Base-by-base conservation (phyloP, 2,329 filamentous ascomycete species). In the Penicillium sp. region DNA sequence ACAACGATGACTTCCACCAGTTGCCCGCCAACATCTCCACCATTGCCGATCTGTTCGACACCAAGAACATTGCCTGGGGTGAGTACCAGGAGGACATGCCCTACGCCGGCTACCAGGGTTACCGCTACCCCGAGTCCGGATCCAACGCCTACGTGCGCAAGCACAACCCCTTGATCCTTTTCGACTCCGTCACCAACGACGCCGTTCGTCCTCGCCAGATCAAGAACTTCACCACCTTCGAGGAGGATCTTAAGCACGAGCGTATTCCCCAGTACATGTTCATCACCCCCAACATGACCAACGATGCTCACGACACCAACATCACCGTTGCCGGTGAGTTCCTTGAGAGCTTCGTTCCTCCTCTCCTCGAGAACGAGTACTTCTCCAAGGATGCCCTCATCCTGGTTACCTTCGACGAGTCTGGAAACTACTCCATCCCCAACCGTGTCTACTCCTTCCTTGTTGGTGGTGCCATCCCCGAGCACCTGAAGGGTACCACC, bases 101-200 rank as follows among this genome's bases (percentile, higher is more conserved):
- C 7, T 91, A 87, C 74, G 81, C 85, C 4, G 90, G 90, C 11
- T 93, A 85, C 72, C 82, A 90, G 72, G 90, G 89, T 44, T 73
- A 74, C 22, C 78, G 76, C 1, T 90, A 80, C 71, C 79, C 84
- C 55, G 91, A 84, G 64, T 90, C 82, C 3, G 82, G 84, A 29
- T 81, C 82, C 49, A 90, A 92, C 67, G 85, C 88, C 76, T 95
- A 95, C 70, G 90, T 93, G 8, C 87, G 91, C 69, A 93, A 95
- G 77, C 90, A 95, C 78, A 91, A 93, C 59, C 74, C 74, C 79
- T 84, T 48, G 75, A 77, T 93, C 55, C 78, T 88, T 54, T 90
- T 85, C 74, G 82, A 91, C 70, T 84, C 83, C 35, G 81, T 90
- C 51, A 82, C 87, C 56, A 78, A 81, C 52, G 82, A 81, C 49